These are phyloP conservation scores for Bruguiera hainesii DNA, from an alignment of 441 rosid species.

Conservation along the genomic window DNA sequence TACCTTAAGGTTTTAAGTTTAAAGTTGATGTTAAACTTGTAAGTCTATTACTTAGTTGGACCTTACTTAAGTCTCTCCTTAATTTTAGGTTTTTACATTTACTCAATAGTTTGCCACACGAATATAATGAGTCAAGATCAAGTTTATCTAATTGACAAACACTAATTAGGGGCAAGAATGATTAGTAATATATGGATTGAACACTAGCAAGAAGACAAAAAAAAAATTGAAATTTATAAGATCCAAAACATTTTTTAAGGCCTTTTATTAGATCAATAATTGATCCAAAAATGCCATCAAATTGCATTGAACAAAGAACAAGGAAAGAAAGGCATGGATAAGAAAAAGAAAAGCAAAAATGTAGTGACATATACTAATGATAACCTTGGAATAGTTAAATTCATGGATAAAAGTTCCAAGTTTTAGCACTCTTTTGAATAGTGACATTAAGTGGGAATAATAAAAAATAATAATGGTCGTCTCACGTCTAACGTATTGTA, in stretches of 20 bases:
- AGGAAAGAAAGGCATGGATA: conserved; percentile 5
- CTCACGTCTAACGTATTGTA: too few relatives aligned
- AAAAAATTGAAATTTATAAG: neutral
- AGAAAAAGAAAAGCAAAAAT: neutral
- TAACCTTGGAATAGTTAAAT: conserved; percentile 2
- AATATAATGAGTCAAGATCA: neutral
- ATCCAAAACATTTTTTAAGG: too few relatives aligned
- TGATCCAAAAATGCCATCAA: neutral
- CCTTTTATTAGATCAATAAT: neutral
- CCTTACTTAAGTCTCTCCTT: too few relatives aligned
- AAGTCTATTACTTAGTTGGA: too few relatives aligned
- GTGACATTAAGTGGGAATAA: too few relatives aligned
- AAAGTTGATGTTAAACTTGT: too few relatives aligned
- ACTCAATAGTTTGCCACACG: conserved; percentile 34
- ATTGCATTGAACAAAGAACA: neutral
- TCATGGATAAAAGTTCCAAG: neutral
- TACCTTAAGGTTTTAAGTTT: too few relatives aligned
- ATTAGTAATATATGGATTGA: neutral
- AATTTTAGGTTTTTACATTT: too few relatives aligned
- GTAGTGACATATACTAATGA: neutral
- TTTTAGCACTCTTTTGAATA: conserved; percentile 22
- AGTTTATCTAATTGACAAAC: neutral
- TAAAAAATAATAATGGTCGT: too few relatives aligned
- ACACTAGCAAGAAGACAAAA: neutral
- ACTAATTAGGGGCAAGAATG: neutral